These are phyloP conservation scores for Gossypium davidsonii DNA, from an alignment of 441 rosid species.

Conservation along the genomic window DNA sequence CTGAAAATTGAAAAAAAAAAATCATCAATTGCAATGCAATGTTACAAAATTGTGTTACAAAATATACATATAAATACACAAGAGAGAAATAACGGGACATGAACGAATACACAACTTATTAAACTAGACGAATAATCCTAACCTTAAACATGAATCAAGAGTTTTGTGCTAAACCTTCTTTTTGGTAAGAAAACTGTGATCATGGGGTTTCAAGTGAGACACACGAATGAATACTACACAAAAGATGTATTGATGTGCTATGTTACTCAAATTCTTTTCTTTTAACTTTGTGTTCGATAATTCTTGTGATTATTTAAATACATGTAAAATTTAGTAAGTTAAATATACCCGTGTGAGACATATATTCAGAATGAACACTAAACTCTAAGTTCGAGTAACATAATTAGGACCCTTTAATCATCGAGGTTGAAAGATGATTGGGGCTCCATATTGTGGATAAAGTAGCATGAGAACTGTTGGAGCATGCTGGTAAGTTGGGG, in stretches of 20 bases:
- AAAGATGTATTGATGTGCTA: neutral
- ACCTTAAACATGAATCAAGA: neutral
- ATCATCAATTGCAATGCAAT: neutral
- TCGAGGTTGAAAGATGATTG: constrained; percentile 49
- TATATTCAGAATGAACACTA: neutral
- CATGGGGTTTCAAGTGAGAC: neutral
- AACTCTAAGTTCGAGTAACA: neutral
- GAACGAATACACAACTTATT: neutral
- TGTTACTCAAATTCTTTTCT: neutral
- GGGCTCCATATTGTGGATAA: constrained; percentile 91
- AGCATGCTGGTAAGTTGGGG: constrained; percentile 77
- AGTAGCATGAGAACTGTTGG: constrained; percentile 88
- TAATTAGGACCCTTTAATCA: constrained; percentile 12
- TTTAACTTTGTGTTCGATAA: neutral
- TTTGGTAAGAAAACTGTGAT: neutral
- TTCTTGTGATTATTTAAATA: neutral
- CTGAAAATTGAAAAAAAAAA: neutral
- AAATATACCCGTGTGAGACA: neutral
- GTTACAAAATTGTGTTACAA: neutral
- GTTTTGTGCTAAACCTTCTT: neutral
- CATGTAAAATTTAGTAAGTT: neutral
- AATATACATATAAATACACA: neutral
- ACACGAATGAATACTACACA: constrained; percentile 2
- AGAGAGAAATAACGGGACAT: neutral
- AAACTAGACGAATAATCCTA: neutral